These are phyloP conservation scores for Auxenochlorella protothecoides DNA, from an alignment of 139 green algal genomes.

Conservation along the genomic window DNA sequence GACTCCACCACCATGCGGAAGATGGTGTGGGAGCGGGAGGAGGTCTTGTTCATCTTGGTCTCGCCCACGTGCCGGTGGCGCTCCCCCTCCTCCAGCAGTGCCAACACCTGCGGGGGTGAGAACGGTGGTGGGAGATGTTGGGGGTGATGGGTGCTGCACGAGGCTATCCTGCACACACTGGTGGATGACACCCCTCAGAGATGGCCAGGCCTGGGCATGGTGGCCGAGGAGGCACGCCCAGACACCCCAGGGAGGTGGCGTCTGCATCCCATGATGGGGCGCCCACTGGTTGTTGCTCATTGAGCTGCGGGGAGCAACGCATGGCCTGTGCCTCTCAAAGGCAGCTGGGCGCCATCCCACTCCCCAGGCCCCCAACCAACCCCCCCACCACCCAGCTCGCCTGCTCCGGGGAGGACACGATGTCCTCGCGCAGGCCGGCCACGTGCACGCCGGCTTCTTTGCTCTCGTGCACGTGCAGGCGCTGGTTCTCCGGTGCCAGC, in stretches of 20 bases:
- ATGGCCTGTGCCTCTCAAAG: too few relatives aligned
- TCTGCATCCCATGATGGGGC: too few relatives aligned
- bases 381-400: conserved; percentile 26
- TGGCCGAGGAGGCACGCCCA: too few relatives aligned
- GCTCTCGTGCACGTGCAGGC: conserved; percentile 75
- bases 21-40: conserved; percentile 79
- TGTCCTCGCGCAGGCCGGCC: conserved; percentile 83
- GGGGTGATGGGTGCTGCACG: too few relatives aligned
- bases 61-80: conserved; percentile 73
- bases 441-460: conserved; percentile 81
- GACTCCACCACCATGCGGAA: conserved; percentile 95
- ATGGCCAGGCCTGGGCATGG: too few relatives aligned
- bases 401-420: conserved; percentile 69
- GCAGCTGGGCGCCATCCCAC: not conserved
- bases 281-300: too few relatives aligned
- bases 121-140: too few relatives aligned
- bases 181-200: too few relatives aligned
- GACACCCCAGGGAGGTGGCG: too few relatives aligned
- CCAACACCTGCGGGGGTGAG: conserved; percentile 48
- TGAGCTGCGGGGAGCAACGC: too few relatives aligned
- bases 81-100: conserved; percentile 69
- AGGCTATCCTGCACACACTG: too few relatives aligned
- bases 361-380: not conserved
- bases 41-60: conserved; percentile 93
- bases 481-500: conserved; percentile 60